Evolutionary conservation across 306 rosid species (phyloP), one percentile per base, ranked within the genome.

Genomic region (Fagus sylvatica): DNA sequence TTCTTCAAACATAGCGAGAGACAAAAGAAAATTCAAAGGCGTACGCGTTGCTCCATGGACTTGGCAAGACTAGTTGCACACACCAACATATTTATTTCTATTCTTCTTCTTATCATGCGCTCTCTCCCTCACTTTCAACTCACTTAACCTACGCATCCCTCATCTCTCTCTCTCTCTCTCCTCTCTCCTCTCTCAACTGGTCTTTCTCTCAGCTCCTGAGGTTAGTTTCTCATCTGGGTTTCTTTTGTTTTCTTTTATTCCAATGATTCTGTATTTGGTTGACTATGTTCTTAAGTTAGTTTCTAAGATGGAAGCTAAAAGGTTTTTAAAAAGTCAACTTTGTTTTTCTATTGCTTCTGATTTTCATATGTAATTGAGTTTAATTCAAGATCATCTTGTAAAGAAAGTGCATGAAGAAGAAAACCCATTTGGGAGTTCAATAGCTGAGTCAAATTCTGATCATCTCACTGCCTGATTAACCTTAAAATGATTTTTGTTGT

Each of bases 221-320:
- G 87, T 89, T 61, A 62, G 84, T 74, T 84, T 76, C 64, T 39
- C 74, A 78, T 65, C 77, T 76, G 83, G 82, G 57, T 79, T 48
- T 79, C 41, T 64, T 53, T 34, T 61, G 0, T 74, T 37, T 69
- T 75, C 54, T 53, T 7, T 6, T 56, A 43, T 40, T 42, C 0
- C 34, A 33, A 34, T 34, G 73, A 68, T 33, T 62, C 10, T 12
- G 49, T 73, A 39, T 64, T 53, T 5, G 15, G 43, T 49, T 32
- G 40, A 34, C 16, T 7, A 11, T 37, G 41, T 75, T 70, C 10
- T 17, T 37, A 53, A 78, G 70, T 33, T 75, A 37, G 22, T 76
- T 76, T 43, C 7, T 79, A 28, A 62, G 67, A 46, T 3, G 51
- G 33, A 15, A 75, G 73, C 13, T 66, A 49, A 7, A 62, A 6